A percentile compares a stretch with the other conserved stretches of the same genome.
These are phyloP conservation scores for Kodamaea alishanica DNA, from an alignment of 1,139 yeast genomes.

Conservation along the genomic window DNA sequence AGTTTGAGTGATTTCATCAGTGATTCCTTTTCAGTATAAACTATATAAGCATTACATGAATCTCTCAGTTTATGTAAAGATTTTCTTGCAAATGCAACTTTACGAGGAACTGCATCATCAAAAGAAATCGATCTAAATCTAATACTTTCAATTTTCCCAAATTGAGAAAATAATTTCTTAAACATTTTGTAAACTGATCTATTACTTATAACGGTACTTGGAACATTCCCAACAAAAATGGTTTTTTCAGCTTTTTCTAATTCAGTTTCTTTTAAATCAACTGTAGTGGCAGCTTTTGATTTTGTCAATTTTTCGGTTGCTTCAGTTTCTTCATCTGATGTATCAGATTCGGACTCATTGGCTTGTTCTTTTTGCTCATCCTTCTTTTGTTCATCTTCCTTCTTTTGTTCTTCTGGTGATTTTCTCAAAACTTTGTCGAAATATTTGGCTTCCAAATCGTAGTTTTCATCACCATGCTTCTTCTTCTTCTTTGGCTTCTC, in stretches of 20 bases:
- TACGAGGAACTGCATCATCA: constrained; percentile 83
- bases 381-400: constrained; percentile 14
- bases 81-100: constrained; percentile 83
- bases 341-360: constrained; percentile 6
- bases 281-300: constrained; percentile 24
- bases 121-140: constrained; percentile 93
- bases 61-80: constrained; percentile 75
- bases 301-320: constrained; percentile 5
- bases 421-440: constrained; percentile 36
- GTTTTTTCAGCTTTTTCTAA: constrained; percentile 85
- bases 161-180: constrained; percentile 54
- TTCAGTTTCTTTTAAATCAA: constrained; percentile 63
- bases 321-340: constrained; percentile 11
- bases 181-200: constrained; percentile 61
- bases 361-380: constrained; percentile 15
- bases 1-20: constrained; percentile 52
- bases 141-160: constrained; percentile 66
- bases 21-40: constrained; percentile 52
- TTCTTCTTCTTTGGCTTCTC: constrained; percentile 18
- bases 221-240: constrained; percentile 84
- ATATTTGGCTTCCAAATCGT: constrained; percentile 48
- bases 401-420: constrained; percentile 15
- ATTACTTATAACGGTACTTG: constrained; percentile 59
- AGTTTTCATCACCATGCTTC: constrained; percentile 33
- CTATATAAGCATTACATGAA: constrained; percentile 84